Conservation (phyloP, 176 grass and related monocot genomes). For the Oryza coarctata region DNA sequence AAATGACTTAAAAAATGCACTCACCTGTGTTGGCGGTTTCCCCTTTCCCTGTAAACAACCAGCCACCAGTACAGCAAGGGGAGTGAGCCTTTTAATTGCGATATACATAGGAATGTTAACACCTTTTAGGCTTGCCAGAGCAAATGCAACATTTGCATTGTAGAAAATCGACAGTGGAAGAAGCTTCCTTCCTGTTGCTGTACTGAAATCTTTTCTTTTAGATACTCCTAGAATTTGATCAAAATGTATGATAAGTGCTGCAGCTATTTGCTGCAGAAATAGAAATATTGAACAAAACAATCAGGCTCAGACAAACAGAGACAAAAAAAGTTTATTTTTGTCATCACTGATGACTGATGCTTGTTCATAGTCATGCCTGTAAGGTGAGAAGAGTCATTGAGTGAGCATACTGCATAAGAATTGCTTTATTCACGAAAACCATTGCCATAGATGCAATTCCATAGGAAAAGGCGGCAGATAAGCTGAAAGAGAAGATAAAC, state of each 20-base stretch:
- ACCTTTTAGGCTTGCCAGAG: conserved; percentile 91
- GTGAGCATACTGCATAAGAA: conserved; percentile 91
- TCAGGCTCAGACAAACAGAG: conserved; percentile 17
- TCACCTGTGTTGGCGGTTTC: conserved; percentile 73
- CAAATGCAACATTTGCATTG: conserved; percentile 98
- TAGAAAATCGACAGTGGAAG: conserved; percentile 83
- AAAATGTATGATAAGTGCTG: conserved; percentile 77
- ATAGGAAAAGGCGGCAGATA: conserved; percentile 82
- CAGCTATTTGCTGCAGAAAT: conserved; percentile 79
- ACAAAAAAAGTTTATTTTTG: not conserved
- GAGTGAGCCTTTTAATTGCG: conserved; percentile 94
- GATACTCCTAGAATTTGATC: conserved; percentile 58
- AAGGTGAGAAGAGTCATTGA: conserved; percentile 95
- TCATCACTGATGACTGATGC: not conserved
- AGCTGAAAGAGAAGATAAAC: conserved; percentile 46
- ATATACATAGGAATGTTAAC: conserved; percentile 99
- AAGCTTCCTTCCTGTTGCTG: conserved; percentile 81
- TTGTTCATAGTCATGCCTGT: conserved; percentile 49
- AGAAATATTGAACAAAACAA: not conserved
- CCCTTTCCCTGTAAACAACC: conserved; percentile 69
- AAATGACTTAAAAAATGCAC: not conserved
- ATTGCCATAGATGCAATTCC: conserved; percentile 89
- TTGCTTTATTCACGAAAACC: conserved; percentile 97
- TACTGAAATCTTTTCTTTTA: conserved; percentile 78
- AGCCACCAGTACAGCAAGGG: conserved; percentile 79